Evolutionary conservation across 192 early-diverging fungal species (phyloP), one percentile per base, ranked within the genome.

Genomic region (Coemansia sp.): DNA sequence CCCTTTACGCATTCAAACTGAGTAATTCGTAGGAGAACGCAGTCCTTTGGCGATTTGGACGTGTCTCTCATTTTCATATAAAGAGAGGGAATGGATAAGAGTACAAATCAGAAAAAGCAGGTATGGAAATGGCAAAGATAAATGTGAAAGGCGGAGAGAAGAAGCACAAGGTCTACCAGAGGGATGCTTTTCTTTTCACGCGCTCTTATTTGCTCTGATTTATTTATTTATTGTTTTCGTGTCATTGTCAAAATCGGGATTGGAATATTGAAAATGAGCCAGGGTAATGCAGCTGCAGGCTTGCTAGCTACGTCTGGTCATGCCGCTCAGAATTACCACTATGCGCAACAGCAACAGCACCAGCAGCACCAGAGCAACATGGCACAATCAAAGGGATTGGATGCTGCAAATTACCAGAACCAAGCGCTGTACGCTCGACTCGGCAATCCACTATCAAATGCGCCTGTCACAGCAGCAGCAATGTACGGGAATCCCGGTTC

Each of bases 391-490:
- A 73, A 73, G 46, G 68, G 54, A 2, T 17, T 57, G 10, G 64
- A 71, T 3, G 72, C 68, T 33, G 54, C 71, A 21, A 77, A 75
- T 33, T 82, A 77, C 62, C 79, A 82, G 24, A 77, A 70, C 44
- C 74, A 76, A 51, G 62, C 68, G 37, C 61, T 71, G 6, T 82
- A 82, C 21, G 65, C 74, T 48, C 79, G 67, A 31, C 56, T 70
- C 17, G 46, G 70, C 24, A 53, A 56, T 39, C 70, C 68, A 24
- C 54, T 37, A 24, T 41, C 62, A 7, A 39, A 41, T 63, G 60
- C 62, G 13, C 9, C 71, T 4, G 40, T 62, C 21, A n/a, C 39
- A 14, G 42, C 36, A 10, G n/a, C 29, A 59, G 50, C 39, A 63
- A 56, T 40, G 51, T 69, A 64, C 51, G 64, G 48, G 39, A 71